Evolutionary conservation across 164 flowering plant species (phyloP), one percentile per base, ranked within the genome.

Genomic region (Annona cherimola): DNA sequence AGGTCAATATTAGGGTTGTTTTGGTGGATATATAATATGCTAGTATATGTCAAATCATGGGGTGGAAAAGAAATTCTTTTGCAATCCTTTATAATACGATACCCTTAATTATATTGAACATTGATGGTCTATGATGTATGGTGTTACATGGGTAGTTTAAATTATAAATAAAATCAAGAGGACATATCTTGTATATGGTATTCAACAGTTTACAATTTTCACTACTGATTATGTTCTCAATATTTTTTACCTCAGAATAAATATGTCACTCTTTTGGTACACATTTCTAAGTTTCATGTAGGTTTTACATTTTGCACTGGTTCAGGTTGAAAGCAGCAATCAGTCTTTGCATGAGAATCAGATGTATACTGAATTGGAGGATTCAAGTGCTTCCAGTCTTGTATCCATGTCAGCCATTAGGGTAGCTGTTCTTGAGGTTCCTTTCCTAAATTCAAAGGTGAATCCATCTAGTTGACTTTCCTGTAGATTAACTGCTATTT

Each of bases 351-450:
- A 78, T 69, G 78, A 76, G 76, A 76, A 68, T 63, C 85, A 68
- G 73, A 76, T 77, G 74, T 80, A 50, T 69, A 45, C 71, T 55
- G 71, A 59, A 12, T 61, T 63, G 39, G 83, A 63, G 64, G 86
- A 76, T 68, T 75, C 77, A 59, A 73, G 72, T 72, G 75, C 78
- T 76, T 79, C 82, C 42, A 74, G 72, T 77, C 44, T 73, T 42
- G 74, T 86, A 82, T 84, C 83, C 66, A 80, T 76, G 77, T 85
- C 88, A 61, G 78, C 85, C 42, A 79, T 91, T 75, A 87, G 89
- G 76, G 75, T 95, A 74, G 99, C 91, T 69, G 66, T 93, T 72
- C 90, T 95, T 64, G 83, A 81, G 71, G 79, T 89, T 64, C 26
- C 87, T 63, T 59, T 80, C 8, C 46, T 76, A 73, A 20, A 50